A percentile compares a stretch with the other conserved stretches of the same genome.
Evolutionary conservation across 441 rosid species (phyloP).

Genomic region (Arabidopsis hybrid): DNA sequence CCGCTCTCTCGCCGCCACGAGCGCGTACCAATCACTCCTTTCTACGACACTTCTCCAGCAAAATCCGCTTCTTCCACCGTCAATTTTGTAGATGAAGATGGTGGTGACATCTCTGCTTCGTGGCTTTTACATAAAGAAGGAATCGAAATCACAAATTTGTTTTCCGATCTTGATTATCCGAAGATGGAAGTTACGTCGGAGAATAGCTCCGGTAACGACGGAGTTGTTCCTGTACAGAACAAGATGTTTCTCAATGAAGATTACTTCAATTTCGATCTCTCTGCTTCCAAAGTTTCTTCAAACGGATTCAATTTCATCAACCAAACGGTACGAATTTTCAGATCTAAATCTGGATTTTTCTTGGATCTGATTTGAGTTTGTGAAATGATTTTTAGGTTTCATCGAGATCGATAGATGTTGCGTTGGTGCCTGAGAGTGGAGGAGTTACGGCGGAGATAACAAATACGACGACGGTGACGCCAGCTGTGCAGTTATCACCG

Average conservation of each 20-base stretch:
- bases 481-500: conserved; percentile 63
- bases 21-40: conserved; percentile 55
- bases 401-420: conserved; percentile 76
- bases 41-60: conserved; percentile 53
- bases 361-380: not conserved
- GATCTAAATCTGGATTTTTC: conserved; percentile 12
- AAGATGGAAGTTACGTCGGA: conserved; percentile 58
- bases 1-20: conserved; percentile 44
- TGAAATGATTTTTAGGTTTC: conserved; percentile 57
- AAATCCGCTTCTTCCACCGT: conserved; percentile 46
- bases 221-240: conserved; percentile 79
- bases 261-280: conserved; percentile 61
- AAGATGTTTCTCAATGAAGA: conserved; percentile 51
- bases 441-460: conserved; percentile 57
- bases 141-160: conserved; percentile 58
- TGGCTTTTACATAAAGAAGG: conserved; percentile 68
- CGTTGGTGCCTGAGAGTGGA: conserved; percentile 80
- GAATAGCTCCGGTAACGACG: conserved; percentile 75
- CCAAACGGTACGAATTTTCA: conserved; percentile 56
- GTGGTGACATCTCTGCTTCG: conserved; percentile 64
- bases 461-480: conserved; percentile 43
- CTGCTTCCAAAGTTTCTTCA: conserved; percentile 53
- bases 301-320: conserved; percentile 47
- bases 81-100: conserved; percentile 45
- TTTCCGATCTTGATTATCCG: conserved; percentile 69